Conservation (phyloP, 345 rosid genomes). For the Triadica sebifera region DNA sequence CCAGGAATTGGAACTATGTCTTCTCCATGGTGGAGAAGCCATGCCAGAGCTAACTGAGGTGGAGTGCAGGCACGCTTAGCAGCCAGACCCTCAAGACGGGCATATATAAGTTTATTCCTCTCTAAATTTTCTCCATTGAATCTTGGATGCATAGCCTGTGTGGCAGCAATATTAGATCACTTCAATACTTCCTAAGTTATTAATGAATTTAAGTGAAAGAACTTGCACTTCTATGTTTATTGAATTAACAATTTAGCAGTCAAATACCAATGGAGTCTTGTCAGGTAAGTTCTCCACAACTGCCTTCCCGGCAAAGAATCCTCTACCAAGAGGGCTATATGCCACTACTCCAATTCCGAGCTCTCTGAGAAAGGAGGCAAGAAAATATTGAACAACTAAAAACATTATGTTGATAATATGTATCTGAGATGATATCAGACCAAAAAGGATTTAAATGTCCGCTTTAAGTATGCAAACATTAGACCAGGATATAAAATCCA, state of each 20-base stretch:
- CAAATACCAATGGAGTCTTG: conserved; percentile 27
- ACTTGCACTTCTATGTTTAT: not conserved
- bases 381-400: too few species aligned
- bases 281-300: conserved; percentile 33
- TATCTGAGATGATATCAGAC: too few species aligned
- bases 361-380: conserved; percentile 21
- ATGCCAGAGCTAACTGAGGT: conserved; percentile 52
- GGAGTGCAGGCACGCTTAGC: conserved; percentile 33
- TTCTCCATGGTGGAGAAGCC: conserved; percentile 47
- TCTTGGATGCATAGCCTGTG: conserved; percentile 39
- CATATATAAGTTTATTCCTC: conserved; percentile 42
- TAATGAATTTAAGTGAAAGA: too few species aligned
- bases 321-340: conserved; percentile 44
- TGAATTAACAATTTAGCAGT: not conserved
- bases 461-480: too few species aligned
- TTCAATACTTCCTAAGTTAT: too few species aligned
- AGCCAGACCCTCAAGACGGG: conserved; percentile 27
- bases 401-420: too few species aligned
- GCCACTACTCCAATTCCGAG: conserved; percentile 40
- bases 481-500: too few species aligned
- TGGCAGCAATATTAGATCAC: not conserved
- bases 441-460: too few species aligned
- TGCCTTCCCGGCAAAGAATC: conserved; percentile 45
- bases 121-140: conserved; percentile 40
- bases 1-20: conserved; percentile 55